Conservation (phyloP, 2,329 filamentous ascomycete species). For the Fusarium subglutinans region DNA sequence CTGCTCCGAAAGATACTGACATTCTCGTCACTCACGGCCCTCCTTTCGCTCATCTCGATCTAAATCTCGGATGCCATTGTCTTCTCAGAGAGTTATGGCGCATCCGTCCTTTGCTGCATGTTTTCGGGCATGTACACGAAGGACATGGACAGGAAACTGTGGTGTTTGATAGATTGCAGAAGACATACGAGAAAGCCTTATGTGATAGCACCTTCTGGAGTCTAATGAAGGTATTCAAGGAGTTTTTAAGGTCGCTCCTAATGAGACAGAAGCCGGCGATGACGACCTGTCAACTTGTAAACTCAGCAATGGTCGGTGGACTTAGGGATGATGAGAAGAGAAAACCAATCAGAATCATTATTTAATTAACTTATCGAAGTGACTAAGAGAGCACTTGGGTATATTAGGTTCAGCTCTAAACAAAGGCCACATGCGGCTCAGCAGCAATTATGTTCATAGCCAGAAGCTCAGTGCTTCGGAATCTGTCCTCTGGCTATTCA, state of each 20-base stretch:
- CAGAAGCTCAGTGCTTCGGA: not conserved
- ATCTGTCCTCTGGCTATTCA: not conserved
- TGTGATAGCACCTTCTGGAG: not conserved
- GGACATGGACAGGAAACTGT: conserved; percentile 50
- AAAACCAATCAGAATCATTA: not conserved
- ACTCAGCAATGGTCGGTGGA: not conserved
- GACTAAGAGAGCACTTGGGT: not conserved
- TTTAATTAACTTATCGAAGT: not conserved
- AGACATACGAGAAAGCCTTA: conserved; percentile 27
- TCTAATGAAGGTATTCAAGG: not conserved
- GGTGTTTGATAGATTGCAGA: conserved; percentile 44
- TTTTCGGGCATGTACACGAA: conserved; percentile 76
- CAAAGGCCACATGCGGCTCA: not conserved
- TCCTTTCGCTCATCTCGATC: conserved; percentile 49
- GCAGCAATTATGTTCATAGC: not conserved
- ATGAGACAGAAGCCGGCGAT: not conserved
- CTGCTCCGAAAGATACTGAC: conserved; percentile 43
- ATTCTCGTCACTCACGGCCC: conserved; percentile 53
- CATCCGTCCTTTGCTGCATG: conserved; percentile 65
- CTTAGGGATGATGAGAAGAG: not conserved
- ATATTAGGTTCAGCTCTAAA: not conserved
- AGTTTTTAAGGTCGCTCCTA: not conserved
- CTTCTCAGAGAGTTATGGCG: conserved; percentile 59
- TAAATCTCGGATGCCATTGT: conserved; percentile 44
- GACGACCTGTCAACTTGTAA: not conserved